Evolutionary conservation across 2,329 filamentous ascomycete species (phyloP).

Genomic region (Leptodontidium sp.): DNA sequence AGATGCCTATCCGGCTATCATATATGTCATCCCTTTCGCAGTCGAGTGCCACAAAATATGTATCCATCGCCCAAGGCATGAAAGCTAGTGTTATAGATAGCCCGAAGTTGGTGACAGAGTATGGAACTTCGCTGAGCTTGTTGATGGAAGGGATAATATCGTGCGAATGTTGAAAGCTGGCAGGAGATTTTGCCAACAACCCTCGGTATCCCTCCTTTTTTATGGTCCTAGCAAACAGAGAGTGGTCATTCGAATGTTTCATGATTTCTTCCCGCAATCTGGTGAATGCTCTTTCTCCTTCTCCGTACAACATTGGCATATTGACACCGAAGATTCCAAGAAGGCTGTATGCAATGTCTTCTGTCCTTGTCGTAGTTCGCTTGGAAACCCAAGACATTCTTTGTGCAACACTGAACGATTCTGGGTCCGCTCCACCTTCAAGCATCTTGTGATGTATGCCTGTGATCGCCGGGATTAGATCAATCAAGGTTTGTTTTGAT

Average conservation of each 20-base stretch:
- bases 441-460: constrained; percentile 39
- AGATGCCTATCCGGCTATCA: too few relatives aligned
- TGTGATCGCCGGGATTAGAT: constrained; percentile 24
- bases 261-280: constrained; percentile 47
- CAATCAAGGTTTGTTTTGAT: constrained; percentile 22
- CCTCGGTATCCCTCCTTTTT: constrained; percentile 15
- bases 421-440: neutral
- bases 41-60: constrained; percentile 37
- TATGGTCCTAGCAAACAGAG: constrained; percentile 46
- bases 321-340: constrained; percentile 46
- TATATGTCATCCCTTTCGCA: constrained; percentile 19
- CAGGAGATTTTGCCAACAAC: constrained; percentile 29
- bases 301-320: constrained; percentile 49
- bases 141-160: constrained; percentile 1
- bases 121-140: constrained; percentile 26
- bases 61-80: constrained; percentile 37
- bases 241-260: constrained; percentile 47
- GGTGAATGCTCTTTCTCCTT: constrained; percentile 35
- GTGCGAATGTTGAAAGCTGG: neutral
- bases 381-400: constrained; percentile 50
- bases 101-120: constrained; percentile 36
- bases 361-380: constrained; percentile 32
- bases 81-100: constrained; percentile 35
- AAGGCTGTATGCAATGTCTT: constrained; percentile 45
- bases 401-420: constrained; percentile 43